A percentile compares a stretch with the other conserved stretches of the same genome.
Conservation (phyloP, 192 early-diverging fungal species). For the Gonapodya prolifera region DNA sequence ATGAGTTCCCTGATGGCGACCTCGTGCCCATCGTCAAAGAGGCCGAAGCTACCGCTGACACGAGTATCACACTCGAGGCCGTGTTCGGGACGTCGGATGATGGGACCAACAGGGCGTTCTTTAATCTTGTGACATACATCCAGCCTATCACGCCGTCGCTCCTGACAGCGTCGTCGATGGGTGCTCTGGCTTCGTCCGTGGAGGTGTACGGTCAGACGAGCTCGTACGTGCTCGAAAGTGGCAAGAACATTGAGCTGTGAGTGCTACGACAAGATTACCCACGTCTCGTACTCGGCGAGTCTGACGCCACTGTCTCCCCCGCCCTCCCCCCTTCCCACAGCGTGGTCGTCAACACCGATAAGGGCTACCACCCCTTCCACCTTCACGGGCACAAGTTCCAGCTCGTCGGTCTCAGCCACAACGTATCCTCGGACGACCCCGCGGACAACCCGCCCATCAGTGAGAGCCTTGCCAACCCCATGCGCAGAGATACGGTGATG, state of each 20-base stretch:
- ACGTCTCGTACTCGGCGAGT: too few relatives aligned
- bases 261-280: too few relatives aligned
- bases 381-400: slow-evolving; percentile 80
- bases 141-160: slow-evolving; percentile 50
- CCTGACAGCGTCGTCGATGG: slow-evolving; percentile 48
- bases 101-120: slow-evolving; percentile 65
- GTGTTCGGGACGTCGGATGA: slow-evolving; percentile 51
- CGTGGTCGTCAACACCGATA: slow-evolving; percentile 61
- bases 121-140: slow-evolving; percentile 59
- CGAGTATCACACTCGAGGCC: slow-evolving; percentile 40
- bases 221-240: slow-evolving; percentile 44
- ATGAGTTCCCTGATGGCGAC: slow-evolving; percentile 36
- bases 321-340: too few relatives aligned
- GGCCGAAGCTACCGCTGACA: slow-evolving; percentile 27
- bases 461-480: slow-evolving; percentile 43
- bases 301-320: too few relatives aligned
- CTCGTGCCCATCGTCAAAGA: slow-evolving; percentile 33
- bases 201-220: slow-evolving; percentile 54
- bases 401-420: slow-evolving; percentile 53
- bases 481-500: slow-evolving; percentile 60
- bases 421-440: too few relatives aligned
- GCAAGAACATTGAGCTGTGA: slow-evolving; percentile 52
- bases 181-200: slow-evolving; percentile 27
- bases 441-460: too few relatives aligned
- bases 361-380: slow-evolving; percentile 68